Conservation (phyloP, 805 yeast genomes). For the Pichia gijzeniarum region DNA sequence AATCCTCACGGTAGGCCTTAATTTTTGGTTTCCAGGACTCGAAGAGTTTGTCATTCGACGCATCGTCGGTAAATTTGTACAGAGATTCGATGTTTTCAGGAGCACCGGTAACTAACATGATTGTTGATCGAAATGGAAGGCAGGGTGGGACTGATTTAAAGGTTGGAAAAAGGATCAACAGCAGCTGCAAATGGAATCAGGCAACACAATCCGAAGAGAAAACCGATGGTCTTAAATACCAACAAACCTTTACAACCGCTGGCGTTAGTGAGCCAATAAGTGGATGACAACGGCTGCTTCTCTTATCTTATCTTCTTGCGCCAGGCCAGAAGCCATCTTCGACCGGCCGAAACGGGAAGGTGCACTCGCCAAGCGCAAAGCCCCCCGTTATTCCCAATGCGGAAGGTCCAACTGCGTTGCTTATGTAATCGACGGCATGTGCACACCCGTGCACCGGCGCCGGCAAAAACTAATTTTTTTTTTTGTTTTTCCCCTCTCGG, state of each 20-base stretch:
- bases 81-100: constrained; percentile 24
- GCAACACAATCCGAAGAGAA: too few species aligned
- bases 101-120: constrained; percentile 19
- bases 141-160: not conserved
- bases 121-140: not conserved
- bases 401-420: not conserved
- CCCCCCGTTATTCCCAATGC: not conserved
- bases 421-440: too few species aligned
- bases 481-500: not conserved
- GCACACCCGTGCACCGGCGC: constrained; percentile 2
- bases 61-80: constrained; percentile 29
- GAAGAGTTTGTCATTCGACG: constrained; percentile 34
- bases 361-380: not conserved
- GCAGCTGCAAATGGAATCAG: too few species aligned
- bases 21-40: constrained; percentile 42
- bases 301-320: not conserved
- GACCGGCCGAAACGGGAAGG: not conserved
- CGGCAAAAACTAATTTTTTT: not conserved
- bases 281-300: not conserved
- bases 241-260: too few species aligned
- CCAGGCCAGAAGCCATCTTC: too few species aligned
- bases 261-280: not conserved
- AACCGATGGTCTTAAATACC: too few species aligned
- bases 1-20: constrained; percentile 32
- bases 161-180: too few species aligned